A percentile compares a stretch with the other conserved stretches of the same genome.
Evolutionary conservation across 2,329 filamentous ascomycete genomes (phyloP).

Genomic region (Waltergamsia citrina): DNA sequence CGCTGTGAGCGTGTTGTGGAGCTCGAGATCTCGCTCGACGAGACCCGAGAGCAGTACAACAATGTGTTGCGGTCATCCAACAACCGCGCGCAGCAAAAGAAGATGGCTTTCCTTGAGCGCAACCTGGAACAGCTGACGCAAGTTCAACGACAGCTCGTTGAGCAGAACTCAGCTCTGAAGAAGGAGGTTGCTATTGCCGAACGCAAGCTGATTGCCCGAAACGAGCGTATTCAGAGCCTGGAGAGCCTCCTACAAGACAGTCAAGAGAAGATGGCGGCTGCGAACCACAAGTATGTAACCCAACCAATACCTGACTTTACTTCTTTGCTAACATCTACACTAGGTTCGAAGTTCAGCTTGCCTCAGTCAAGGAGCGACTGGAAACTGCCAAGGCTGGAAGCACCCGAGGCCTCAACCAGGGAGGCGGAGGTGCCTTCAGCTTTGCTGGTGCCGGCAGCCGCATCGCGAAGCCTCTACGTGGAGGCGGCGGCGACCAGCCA

Average conservation of each 20-base stretch:
- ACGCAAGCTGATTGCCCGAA: constrained; percentile 89
- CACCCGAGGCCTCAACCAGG: constrained; percentile 69
- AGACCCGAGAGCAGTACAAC: constrained; percentile 98
- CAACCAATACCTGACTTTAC: constrained; percentile 2
- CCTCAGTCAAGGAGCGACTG: constrained; percentile 93
- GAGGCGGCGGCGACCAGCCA: constrained; percentile 38
- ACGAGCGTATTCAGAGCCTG: constrained; percentile 91
- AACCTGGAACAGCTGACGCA: constrained; percentile 97
- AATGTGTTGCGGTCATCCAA: constrained; percentile 94
- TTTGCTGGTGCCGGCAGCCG: constrained; percentile 56
- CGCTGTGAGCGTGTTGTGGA: constrained; percentile 96
- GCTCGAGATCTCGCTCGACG: constrained; percentile 93
- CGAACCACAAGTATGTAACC: constrained; percentile 81
- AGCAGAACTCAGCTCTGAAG: constrained; percentile 95
- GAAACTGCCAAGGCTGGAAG: constrained; percentile 90
- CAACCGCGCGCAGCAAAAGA: constrained; percentile 98
- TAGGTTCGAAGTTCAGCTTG: constrained; percentile 95
- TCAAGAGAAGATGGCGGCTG: constrained; percentile 94
- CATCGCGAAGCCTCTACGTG: constrained; percentile 60
- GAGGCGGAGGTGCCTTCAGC: constrained; percentile 60
- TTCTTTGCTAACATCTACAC: constrained; percentile 14
- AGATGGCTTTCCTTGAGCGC: constrained; percentile 98
- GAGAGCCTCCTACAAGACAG: constrained; percentile 91
- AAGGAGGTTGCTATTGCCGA: constrained; percentile 99
- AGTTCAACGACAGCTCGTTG: constrained; percentile 93